A percentile compares a stretch with the other conserved stretches of the same genome.
These are phyloP conservation scores for Carpinus fangiana DNA, from an alignment of 306 rosid species.

Conservation along the genomic window DNA sequence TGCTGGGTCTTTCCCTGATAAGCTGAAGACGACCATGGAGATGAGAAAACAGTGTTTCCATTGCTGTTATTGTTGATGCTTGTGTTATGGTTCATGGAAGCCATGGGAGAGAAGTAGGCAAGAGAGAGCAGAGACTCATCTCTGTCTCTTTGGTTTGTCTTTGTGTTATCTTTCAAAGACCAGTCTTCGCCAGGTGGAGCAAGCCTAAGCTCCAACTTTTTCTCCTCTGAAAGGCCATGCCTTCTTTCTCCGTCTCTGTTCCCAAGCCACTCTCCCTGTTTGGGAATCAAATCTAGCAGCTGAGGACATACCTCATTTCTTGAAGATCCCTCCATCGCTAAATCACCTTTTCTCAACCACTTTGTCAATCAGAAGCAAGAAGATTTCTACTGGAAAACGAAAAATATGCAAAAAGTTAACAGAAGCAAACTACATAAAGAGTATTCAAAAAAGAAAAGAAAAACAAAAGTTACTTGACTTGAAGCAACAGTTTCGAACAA, in stretches of 20 bases:
- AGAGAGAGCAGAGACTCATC: conserved; percentile 55
- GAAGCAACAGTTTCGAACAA: background rate
- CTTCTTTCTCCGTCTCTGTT: conserved; percentile 41
- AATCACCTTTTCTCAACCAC: background rate
- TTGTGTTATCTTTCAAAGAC: conserved; percentile 34
- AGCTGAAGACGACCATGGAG: conserved; percentile 48
- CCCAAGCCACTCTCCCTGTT: conserved; percentile 53
- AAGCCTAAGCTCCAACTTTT: conserved; percentile 79
- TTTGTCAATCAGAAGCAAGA: conserved; percentile 8
- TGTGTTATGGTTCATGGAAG: background rate
- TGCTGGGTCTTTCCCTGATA: conserved; percentile 30
- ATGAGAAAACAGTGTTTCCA: conserved; percentile 27
- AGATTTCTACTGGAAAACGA: conserved; percentile 17
- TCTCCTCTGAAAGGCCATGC: conserved; percentile 56
- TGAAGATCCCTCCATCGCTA: conserved; percentile 55
- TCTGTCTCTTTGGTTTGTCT: conserved; percentile 31
- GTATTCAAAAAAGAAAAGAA: background rate
- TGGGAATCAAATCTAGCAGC: conserved; percentile 69
- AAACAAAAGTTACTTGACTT: background rate
- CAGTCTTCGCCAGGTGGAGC: conserved; percentile 87
- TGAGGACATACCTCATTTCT: conserved; percentile 57
- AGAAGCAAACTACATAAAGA: background rate
- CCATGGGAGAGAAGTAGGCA: conserved; percentile 39
- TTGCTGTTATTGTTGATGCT: conserved; percentile 16
- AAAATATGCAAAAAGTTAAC: background rate